Evolutionary conservation across 1,284 basidiomycete genomes (phyloP).

Genomic region (Xerocomus nothofagi): DNA sequence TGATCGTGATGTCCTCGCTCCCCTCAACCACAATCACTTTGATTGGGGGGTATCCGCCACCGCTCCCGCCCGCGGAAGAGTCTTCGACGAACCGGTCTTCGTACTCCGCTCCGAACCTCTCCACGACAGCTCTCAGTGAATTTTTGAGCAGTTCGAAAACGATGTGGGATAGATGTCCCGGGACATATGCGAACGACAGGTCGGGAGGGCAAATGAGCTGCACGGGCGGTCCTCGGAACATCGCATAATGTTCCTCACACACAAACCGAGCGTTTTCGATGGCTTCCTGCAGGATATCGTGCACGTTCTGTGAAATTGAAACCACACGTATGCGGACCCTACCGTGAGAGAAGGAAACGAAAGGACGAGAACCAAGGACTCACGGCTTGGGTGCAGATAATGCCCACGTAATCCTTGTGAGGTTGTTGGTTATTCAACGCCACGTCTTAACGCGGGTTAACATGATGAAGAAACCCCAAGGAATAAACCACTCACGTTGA

Average conservation of each 20-base stretch:
- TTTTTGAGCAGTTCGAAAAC: conserved; percentile 97
- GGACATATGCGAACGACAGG: conserved; percentile 92
- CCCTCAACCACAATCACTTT: conserved; percentile 96
- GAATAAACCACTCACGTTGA: conserved; percentile 59
- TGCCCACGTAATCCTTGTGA: conserved; percentile 92
- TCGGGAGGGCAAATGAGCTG: conserved; percentile 92
- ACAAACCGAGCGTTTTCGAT: conserved; percentile 98
- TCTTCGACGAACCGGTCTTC: conserved; percentile 48
- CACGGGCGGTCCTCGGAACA: conserved; percentile 95
- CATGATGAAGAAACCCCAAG: background rate
- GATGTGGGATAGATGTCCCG: conserved; percentile 94
- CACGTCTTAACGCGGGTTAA: conserved; percentile 58
- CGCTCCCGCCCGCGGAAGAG: background rate
- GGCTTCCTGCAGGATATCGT: conserved; percentile 93
- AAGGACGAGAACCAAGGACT: conserved; percentile 29
- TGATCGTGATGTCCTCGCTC: conserved; percentile 97
- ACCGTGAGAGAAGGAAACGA: conserved; percentile 4
- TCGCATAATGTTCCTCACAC: conserved; percentile 94
- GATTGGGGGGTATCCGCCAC: conserved; percentile 78
- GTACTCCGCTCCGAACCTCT: conserved; percentile 82
- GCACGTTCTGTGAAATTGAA: conserved; percentile 64
- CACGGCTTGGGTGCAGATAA: conserved; percentile 93
- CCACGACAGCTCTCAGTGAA: conserved; percentile 94
- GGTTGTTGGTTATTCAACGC: conserved; percentile 87
- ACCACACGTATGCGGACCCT: background rate